A percentile compares a stretch with the other conserved stretches of the same genome.
Evolutionary conservation across 2,329 filamentous ascomycete genomes (phyloP).

Genomic region (Hypoxylon sp.): DNA sequence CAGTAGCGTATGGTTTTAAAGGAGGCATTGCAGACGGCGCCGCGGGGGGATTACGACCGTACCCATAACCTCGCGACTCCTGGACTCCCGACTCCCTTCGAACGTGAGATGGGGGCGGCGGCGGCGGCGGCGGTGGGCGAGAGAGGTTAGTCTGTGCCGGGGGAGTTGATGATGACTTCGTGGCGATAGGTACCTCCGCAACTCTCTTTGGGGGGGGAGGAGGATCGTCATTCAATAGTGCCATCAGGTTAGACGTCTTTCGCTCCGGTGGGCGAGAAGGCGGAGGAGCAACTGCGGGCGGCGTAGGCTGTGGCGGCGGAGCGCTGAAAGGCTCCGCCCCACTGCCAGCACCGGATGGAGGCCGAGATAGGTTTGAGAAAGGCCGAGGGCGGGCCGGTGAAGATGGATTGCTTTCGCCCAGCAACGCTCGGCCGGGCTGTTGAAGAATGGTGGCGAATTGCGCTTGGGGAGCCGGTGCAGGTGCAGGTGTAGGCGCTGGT

Average conservation of each 20-base stretch:
- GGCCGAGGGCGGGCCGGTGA: slow-evolving; percentile 54
- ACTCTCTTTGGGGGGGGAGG: slow-evolving; percentile 63
- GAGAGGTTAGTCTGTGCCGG: slow-evolving; percentile 60
- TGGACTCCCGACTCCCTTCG: slow-evolving; percentile 58
- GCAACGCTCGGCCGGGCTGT: slow-evolving; percentile 55
- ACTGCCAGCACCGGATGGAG: slow-evolving; percentile 47
- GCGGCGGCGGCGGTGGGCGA: slow-evolving; percentile 54
- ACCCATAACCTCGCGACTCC: slow-evolving; percentile 61
- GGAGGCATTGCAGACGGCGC: slow-evolving; percentile 63
- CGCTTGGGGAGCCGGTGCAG: slow-evolving; percentile 51
- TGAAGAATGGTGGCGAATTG: slow-evolving; percentile 55
- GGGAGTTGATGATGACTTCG: slow-evolving; percentile 62
- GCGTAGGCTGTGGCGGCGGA: slow-evolving; percentile 53
- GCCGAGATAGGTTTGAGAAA: slow-evolving; percentile 49
- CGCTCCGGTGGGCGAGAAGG: slow-evolving; percentile 60
- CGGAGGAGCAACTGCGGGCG: slow-evolving; percentile 55
- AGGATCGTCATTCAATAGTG: slow-evolving; percentile 71
- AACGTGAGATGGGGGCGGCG: slow-evolving; percentile 57
- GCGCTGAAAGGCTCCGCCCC: slow-evolving; percentile 50
- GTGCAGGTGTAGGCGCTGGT: slow-evolving; percentile 37
- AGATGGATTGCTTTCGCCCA: slow-evolving; percentile 57
- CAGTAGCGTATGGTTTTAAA: slow-evolving; percentile 64
- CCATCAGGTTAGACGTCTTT: slow-evolving; percentile 74
- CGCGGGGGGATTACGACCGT: slow-evolving; percentile 55
- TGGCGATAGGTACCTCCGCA: slow-evolving; percentile 58